Base-by-base conservation (phyloP, 352 stramenopile genomes). In the Chrysophaeum taylorii region DNA sequence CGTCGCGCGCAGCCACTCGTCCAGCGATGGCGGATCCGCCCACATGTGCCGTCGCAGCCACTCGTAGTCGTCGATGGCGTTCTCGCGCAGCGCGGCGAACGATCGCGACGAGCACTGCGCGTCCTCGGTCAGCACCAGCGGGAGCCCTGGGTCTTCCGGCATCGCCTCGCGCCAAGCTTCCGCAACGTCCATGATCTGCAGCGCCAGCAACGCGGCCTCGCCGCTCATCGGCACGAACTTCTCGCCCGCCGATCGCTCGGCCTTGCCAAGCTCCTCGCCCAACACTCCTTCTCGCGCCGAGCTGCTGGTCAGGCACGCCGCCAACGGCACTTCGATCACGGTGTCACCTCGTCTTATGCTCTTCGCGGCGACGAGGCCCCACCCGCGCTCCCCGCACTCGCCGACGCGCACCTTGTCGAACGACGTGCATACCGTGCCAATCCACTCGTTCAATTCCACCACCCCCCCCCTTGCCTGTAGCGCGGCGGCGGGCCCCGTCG, bases 121-220 rank as follows among this genome's bases (percentile, higher is more conserved):
- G 33, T 70, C 64, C n/a, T 33, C 31, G 25, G 64, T 33, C 37
- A 37, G 18, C 1, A 37, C 21, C 41, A 53, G 41, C n/a, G 64
- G 33, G 31, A 53, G 41, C 64, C 25, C n/a, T 41, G 2, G 35
- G 25, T 64, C n/a, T 70, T 62, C 18, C 29, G 48, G 50, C 23
- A 61, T 52, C 21, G 15, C 31, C 21, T 50, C 48, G 50, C 45
- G 25, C 60, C 60, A 64, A 9, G n/a, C 50, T 45, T 33, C 7
- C 31, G 41, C 23, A 9, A 16, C 16, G 48, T 66, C 67, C 48
- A 37, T 16, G 16, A 71, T 33, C 36, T 48, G 31, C 25, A 25
- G 18, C 43, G 67, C 67, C 9, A 71, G 23, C 48, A 71, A 29
- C 0, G 67, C 42, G 27, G 50, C 67, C 1, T 71, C 67, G 31